Conservation (phyloP, 306 rosid genomes). For the Castanea mollissima region DNA sequence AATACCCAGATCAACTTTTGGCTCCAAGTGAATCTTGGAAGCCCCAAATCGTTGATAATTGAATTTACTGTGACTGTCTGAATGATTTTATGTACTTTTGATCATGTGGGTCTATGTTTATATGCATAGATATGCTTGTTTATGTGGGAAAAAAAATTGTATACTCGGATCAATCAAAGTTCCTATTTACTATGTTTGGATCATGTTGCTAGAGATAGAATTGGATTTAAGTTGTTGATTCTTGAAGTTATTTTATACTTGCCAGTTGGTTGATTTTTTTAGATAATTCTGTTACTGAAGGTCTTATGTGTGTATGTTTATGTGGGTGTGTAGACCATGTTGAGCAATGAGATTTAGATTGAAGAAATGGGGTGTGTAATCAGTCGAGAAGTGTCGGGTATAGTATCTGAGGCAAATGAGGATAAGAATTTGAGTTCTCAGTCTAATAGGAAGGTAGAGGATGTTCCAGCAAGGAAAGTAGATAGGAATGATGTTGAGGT, state of each 20-base stretch:
- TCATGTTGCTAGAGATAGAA: constrained; percentile 7
- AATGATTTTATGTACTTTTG: background rate
- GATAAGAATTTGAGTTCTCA: constrained; percentile 49
- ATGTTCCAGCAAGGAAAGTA: constrained; percentile 30
- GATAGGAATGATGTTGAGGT: constrained; percentile 37
- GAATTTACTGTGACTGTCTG: background rate
- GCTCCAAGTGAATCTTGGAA: constrained; percentile 2
- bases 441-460: constrained; percentile 50
- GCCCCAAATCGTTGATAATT: constrained; percentile 10
- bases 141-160: background rate
- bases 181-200: background rate
- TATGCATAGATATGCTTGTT: background rate
- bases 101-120: background rate
- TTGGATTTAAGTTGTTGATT: constrained; percentile 1
- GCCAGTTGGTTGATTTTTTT: constrained; percentile 22
- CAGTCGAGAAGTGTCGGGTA: constrained; percentile 62
- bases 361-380: constrained; percentile 80
- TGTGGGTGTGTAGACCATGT: constrained; percentile 25
- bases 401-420: constrained; percentile 48
- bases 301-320: background rate
- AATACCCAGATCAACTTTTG: constrained; percentile 28
- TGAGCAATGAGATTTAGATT: constrained; percentile 58
- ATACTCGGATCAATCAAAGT: background rate
- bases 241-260: background rate
- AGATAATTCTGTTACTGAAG: constrained; percentile 26